Base-by-base conservation (phyloP, 2,329 filamentous ascomycete genomes). In the Hirsutella minnesotensis region DNA sequence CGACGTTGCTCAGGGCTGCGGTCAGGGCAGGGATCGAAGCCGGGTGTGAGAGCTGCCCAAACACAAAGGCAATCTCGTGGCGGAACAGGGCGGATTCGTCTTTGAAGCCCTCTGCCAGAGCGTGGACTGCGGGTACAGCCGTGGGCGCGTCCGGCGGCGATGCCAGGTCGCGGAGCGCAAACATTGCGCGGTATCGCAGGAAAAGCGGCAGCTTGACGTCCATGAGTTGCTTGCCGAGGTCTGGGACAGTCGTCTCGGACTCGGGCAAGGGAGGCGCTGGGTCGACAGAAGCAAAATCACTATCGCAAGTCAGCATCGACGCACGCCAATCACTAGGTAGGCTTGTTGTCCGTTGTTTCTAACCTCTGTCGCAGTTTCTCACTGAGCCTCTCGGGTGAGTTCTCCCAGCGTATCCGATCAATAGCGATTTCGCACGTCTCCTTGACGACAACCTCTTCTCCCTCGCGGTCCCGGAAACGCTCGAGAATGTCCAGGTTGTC, bases 401-500 rank as follows among this genome's bases (percentile, higher is more conserved):
- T 84, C 64, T 92, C 87, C 90, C 92, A 98, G 61, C 89, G 75
- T 56, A 98, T 94, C 51, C 92, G 79, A 55, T 88, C 89, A 44
- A 96, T 84, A 5, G 94, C 90, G 59, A 98, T 92, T 60, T 98
- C 92, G 61, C 92, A 98, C 1, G 92, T 98, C 72, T 98, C 89
- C 35, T 77, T 77, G n/a, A 98, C 81, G 33, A 88, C 84, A 22
- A 83, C 79, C 29, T 81, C 74, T 65, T 96, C 89, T 16, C 76
- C 78, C 48, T 72, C 65, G 49, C 86, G 79, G 58, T 95, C 85
- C 48, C 86, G 75, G 56, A 87, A 77, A 50, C 77, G 63, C 58
- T 73, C 77, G 50, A 98, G 67, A 29, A 96, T 64, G 3, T 79
- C 77, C 57, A 98, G 61, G 56, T 86, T 89, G 4, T 73, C 74